phyloP scores from a whole-genome alignment of 495 filamentous ascomycete species.

The Aspergillus bridgeri region DNA sequence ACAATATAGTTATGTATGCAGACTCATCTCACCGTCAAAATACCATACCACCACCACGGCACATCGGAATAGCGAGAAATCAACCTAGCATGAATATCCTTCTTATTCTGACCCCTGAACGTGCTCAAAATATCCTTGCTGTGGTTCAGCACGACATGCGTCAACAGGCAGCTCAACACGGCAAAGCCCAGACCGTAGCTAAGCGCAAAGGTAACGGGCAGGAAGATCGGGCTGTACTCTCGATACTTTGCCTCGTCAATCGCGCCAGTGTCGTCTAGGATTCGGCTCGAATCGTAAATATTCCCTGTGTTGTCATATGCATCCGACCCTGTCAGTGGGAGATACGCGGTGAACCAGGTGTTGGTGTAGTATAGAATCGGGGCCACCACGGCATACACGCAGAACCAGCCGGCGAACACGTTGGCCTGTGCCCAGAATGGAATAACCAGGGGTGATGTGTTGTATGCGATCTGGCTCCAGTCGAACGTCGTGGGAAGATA shows the following conservation, averaged over 20 bases:
- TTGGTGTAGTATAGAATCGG: slow-evolving; percentile 76
- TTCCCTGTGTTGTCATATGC: slow-evolving; percentile 79
- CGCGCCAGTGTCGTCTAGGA: slow-evolving; percentile 64
- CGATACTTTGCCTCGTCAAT: slow-evolving; percentile 68
- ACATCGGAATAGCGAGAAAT: slow-evolving; percentile 75
- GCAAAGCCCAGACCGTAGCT: slow-evolving; percentile 79
- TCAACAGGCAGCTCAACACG: slow-evolving; percentile 55
- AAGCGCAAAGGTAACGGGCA: slow-evolving; percentile 74
- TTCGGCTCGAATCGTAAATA: slow-evolving; percentile 69
- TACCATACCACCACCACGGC: slow-evolving; percentile 70
- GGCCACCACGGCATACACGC: slow-evolving; percentile 80
- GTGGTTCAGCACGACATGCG: slow-evolving; percentile 12
- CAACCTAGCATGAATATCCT: slow-evolving; percentile 74
- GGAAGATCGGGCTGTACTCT: slow-evolving; percentile 71
- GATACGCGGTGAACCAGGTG: slow-evolving; percentile 67
- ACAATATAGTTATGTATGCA: background rate
- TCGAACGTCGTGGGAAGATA: slow-evolving; percentile 85
- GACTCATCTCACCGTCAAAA: slow-evolving; percentile 47
- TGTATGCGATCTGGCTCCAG: slow-evolving; percentile 89
- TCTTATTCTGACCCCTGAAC: slow-evolving; percentile 26
- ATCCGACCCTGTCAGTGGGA: slow-evolving; percentile 68
- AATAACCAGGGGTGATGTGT: slow-evolving; percentile 75
- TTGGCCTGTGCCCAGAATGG: slow-evolving; percentile 91
- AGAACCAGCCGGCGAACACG: slow-evolving; percentile 72
- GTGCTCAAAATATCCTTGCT: slow-evolving; percentile 22